Evolutionary conservation across 2,329 filamentous ascomycete genomes (phyloP).

Genomic region (Sclerotinia minor): DNA sequence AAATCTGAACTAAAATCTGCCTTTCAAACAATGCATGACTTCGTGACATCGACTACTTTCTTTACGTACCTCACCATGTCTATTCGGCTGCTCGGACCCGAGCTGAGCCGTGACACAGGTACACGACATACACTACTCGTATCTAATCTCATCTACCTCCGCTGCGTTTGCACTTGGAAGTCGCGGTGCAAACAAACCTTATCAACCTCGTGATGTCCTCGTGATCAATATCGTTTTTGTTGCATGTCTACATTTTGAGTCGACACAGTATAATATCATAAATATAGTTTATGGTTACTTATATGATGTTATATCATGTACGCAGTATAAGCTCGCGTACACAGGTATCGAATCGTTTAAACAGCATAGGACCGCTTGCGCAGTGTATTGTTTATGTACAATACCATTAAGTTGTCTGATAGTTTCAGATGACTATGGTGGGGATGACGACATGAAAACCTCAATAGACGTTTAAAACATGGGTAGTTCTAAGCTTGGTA

Average conservation of each 20-base stretch:
- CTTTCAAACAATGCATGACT: neutral
- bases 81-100: neutral
- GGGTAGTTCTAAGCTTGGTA: neutral
- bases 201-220: neutral
- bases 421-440: neutral
- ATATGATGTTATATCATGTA: too few relatives aligned
- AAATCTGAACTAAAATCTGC: neutral
- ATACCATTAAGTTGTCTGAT: neutral
- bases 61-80: neutral
- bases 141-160: neutral
- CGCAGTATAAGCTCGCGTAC: too few relatives aligned
- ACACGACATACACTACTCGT: neutral
- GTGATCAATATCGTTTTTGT: neutral
- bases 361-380: too few relatives aligned
- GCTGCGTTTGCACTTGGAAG: neutral
- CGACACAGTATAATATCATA: too few relatives aligned
- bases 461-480: too few relatives aligned
- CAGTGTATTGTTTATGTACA: too few relatives aligned
- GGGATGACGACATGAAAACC: too few relatives aligned
- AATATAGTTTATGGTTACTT: too few relatives aligned
- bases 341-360: too few relatives aligned
- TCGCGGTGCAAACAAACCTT: neutral
- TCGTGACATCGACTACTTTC: neutral
- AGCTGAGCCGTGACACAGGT: neutral
- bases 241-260: neutral